A percentile compares a stretch with the other conserved stretches of the same genome.
phyloP scores from a whole-genome alignment of 2,329 filamentous ascomycete genomes.

The Diaporthe destruens region DNA sequence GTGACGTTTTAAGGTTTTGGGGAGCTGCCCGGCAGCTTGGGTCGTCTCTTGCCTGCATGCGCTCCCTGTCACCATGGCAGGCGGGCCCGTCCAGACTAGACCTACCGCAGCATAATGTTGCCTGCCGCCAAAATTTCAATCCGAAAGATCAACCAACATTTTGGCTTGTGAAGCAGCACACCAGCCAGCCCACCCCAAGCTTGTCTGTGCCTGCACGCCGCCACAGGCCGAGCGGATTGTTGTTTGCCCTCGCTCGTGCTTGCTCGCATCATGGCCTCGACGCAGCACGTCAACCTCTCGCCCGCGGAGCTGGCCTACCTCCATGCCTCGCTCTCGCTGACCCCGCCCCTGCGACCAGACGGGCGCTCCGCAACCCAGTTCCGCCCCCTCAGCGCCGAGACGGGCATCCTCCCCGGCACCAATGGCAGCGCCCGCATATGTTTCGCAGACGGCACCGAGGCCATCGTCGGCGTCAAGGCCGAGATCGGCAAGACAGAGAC shows the following conservation, averaged over 20 bases:
- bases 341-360: slow-evolving; percentile 90
- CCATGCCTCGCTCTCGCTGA: slow-evolving; percentile 84
- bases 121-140: slow-evolving; percentile 38
- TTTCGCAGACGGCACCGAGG: slow-evolving; percentile 95
- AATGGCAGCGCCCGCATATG: slow-evolving; percentile 95
- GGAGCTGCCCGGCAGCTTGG: slow-evolving; percentile 9
- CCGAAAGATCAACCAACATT: slow-evolving; percentile 14
- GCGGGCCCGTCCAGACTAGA: slow-evolving; percentile 15
- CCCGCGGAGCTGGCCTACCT: slow-evolving; percentile 97
- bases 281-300: slow-evolving; percentile 81
- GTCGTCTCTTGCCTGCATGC: slow-evolving; percentile 6
- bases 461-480: slow-evolving; percentile 94
- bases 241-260: not conserved
- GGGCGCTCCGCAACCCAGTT: slow-evolving; percentile 87
- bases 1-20: slow-evolving; percentile 4
- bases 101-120: not conserved
- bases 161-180: not conserved
- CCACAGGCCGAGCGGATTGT: not conserved
- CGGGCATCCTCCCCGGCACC: slow-evolving; percentile 86
- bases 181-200: not conserved
- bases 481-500: slow-evolving; percentile 82
- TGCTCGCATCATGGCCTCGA: slow-evolving; percentile 67
- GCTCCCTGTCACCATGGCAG: slow-evolving; percentile 1
- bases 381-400: slow-evolving; percentile 90
- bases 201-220: not conserved